These are phyloP conservation scores for Ganoderma sp. DNA, from an alignment of 1,284 basidiomycete species.

Conservation along the genomic window DNA sequence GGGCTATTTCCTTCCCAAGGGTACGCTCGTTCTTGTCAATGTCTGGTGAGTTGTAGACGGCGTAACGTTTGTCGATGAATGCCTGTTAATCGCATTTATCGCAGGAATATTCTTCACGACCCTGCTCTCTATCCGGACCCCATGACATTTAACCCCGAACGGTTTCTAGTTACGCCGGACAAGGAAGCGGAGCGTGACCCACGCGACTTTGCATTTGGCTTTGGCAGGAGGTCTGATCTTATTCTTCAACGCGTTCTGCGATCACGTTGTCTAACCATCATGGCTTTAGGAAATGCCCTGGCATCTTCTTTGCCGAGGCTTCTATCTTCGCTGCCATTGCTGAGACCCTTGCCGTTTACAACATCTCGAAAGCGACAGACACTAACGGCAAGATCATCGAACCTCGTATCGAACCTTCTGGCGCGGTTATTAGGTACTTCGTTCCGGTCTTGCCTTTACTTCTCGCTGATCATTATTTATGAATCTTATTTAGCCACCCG, in stretches of 20 bases:
- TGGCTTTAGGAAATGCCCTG: conserved; percentile 27
- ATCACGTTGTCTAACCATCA: background rate
- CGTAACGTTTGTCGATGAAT: background rate
- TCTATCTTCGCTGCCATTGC: conserved; percentile 40
- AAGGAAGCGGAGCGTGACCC: conserved; percentile 33
- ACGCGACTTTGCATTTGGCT: conserved; percentile 36
- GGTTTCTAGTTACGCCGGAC: conserved; percentile 32
- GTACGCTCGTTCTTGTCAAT: conserved; percentile 37
- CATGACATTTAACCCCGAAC: conserved; percentile 39
- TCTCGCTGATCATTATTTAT: background rate
- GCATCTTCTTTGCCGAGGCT: conserved; percentile 40
- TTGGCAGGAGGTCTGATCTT: conserved; percentile 35
- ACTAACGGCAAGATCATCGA: conserved; percentile 31
- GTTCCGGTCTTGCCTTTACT: background rate
- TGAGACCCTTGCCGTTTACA: conserved; percentile 40
- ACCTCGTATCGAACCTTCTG: conserved; percentile 30
- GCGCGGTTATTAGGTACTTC: conserved; percentile 33
- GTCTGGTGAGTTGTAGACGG: conserved; percentile 26
- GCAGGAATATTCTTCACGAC: conserved; percentile 42
- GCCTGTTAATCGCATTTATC: background rate
- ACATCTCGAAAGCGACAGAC: conserved; percentile 38
- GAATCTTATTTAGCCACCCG: conserved; percentile 34
- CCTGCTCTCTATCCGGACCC: conserved; percentile 38
- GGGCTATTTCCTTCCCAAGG: conserved; percentile 40
- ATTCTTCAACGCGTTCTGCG: background rate